A percentile compares a stretch with the other conserved stretches of the same genome.
Conservation (phyloP, 2,329 filamentous ascomycete genomes). For the Claviceps sp. region DNA sequence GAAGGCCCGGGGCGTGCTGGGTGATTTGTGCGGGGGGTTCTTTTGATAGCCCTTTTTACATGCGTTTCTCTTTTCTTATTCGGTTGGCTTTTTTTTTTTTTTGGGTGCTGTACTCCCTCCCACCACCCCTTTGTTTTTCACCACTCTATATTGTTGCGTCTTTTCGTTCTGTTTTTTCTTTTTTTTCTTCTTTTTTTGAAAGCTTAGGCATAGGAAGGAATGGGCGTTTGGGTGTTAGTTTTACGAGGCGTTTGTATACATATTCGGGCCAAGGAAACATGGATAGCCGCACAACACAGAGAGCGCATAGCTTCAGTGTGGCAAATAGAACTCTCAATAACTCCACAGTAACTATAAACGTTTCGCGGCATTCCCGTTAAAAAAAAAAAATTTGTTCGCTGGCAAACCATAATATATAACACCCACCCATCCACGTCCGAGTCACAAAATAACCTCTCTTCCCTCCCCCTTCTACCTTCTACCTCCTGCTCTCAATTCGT, state of each 20-base stretch:
- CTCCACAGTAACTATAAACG: no score
- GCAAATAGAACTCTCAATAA: no score
- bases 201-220: neutral
- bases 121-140: no score
- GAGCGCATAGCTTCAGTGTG: neutral
- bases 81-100: neutral
- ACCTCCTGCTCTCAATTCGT: neutral
- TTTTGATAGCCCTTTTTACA: no score
- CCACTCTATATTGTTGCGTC: neutral
- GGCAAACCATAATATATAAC: no score
- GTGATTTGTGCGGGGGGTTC: no score
- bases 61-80: no score
- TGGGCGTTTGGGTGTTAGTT: neutral
- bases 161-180: neutral
- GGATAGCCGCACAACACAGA: neutral
- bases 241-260: neutral
- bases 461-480: neutral
- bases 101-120: no score
- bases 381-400: neutral
- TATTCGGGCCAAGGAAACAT: neutral
- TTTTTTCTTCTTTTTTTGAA: neutral
- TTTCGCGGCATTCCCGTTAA: no score
- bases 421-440: neutral
- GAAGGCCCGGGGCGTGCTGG: no score
- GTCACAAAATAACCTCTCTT: neutral